phyloP scores from a whole-genome alignment of 106 monocot species.

The Iris macrosiphon region DNA sequence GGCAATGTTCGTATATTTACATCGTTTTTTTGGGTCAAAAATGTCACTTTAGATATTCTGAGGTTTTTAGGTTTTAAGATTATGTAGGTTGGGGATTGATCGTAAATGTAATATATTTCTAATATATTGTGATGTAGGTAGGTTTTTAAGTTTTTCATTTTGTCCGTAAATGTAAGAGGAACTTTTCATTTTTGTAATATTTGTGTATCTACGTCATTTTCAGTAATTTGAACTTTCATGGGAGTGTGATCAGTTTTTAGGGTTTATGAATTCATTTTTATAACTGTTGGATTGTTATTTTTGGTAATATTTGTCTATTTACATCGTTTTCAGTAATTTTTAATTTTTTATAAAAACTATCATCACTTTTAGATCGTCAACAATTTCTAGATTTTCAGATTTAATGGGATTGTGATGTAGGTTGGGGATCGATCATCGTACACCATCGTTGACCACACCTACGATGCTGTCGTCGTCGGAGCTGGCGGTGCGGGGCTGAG shows the following conservation, averaged over 20 bases:
- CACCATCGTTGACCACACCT: constrained; percentile 68
- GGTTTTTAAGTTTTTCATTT: too few relatives aligned
- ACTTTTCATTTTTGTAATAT: background rate
- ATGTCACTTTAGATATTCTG: background rate
- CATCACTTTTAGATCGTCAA: background rate
- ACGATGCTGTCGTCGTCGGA: constrained; percentile 76
- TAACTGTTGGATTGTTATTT: background rate
- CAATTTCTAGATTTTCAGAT: background rate
- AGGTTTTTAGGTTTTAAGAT: background rate
- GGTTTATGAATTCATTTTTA: background rate
- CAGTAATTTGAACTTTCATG: background rate
- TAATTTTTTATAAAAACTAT: background rate
- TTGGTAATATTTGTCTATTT: background rate
- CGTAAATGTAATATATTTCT: too few relatives aligned
- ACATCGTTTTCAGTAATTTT: too few relatives aligned
- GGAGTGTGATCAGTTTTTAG: background rate
- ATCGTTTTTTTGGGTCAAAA: background rate
- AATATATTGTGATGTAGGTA: too few relatives aligned
- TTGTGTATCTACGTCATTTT: background rate
- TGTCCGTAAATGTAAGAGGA: too few relatives aligned
- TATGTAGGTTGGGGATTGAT: constrained; percentile 15
- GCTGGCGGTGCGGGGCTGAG: constrained; percentile 79
- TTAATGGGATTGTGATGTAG: constrained; percentile 5
- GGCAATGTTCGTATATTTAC: background rate
- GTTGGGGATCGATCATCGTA: constrained; percentile 34